phyloP scores from a whole-genome alignment of 2,329 filamentous ascomycete species.

The Monilinia laxa region DNA sequence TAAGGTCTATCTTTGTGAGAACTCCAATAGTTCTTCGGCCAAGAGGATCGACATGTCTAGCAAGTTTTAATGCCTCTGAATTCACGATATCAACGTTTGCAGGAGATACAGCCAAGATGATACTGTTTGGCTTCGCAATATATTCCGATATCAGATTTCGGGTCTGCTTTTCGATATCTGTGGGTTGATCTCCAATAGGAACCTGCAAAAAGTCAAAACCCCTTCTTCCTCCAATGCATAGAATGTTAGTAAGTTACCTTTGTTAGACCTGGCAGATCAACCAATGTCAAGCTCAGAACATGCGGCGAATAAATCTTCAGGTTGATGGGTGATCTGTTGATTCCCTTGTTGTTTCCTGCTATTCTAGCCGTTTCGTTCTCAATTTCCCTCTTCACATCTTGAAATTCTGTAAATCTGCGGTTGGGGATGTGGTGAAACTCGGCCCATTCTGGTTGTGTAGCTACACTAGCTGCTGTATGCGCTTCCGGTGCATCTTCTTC shows the following conservation, averaged over 20 bases:
- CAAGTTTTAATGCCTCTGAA: conserved; percentile 94
- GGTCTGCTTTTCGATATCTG: conserved; percentile 98
- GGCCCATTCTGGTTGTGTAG: conserved; percentile 72
- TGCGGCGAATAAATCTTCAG: conserved; percentile 97
- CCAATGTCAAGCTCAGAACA: conserved; percentile 92
- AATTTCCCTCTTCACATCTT: conserved; percentile 91
- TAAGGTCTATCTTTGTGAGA: conserved; percentile 92
- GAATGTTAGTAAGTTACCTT: conserved; percentile 60
- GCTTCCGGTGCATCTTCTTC: conserved; percentile 63
- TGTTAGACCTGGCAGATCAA: conserved; percentile 92
- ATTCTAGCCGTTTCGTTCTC: conserved; percentile 95
- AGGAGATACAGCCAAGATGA: conserved; percentile 92
- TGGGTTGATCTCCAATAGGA: conserved; percentile 94
- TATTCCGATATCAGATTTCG: conserved; percentile 95
- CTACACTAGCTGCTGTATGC: conserved; percentile 74
- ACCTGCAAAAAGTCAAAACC: conserved; percentile 53
- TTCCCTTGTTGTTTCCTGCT: conserved; percentile 95
- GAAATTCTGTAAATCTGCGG: conserved; percentile 86
- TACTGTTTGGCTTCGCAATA: conserved; percentile 98
- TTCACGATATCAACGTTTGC: conserved; percentile 99
- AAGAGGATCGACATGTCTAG: conserved; percentile 92
- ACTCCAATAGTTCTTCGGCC: conserved; percentile 95
- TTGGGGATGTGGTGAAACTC: conserved; percentile 96
- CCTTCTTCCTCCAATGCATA: conserved; percentile 12
- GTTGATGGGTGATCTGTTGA: conserved; percentile 96